phyloP scores from a whole-genome alignment of 148 eudicot genomes.

The Camellia japonica region DNA sequence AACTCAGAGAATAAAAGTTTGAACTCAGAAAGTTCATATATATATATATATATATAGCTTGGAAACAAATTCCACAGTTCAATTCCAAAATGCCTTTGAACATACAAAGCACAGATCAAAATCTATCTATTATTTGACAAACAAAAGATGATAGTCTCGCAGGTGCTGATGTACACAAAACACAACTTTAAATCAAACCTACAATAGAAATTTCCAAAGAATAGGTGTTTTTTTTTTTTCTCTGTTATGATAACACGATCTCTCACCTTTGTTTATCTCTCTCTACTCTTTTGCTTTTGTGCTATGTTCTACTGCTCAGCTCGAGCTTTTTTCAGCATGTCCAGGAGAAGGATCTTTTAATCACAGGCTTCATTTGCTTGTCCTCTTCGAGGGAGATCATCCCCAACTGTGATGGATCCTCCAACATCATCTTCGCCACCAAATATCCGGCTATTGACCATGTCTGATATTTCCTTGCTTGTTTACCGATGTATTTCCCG shows the following conservation, averaged over 20 bases:
- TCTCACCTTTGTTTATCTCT: not conserved
- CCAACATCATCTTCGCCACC: slow-evolving; percentile 94
- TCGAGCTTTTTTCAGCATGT: slow-evolving; percentile 47
- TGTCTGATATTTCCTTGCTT: slow-evolving; percentile 83
- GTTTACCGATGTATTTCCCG: slow-evolving; percentile 84
- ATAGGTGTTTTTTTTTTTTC: not conserved
- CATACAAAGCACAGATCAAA: not conserved
- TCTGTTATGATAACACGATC: not conserved
- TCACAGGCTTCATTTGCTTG: slow-evolving; percentile 63
- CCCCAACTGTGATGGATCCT: slow-evolving; percentile 93
- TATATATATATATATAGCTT: no score
- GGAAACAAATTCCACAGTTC: slow-evolving; percentile 5
- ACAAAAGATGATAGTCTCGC: slow-evolving; percentile 25
- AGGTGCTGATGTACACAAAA: slow-evolving; percentile 41
- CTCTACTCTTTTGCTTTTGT: not conserved
- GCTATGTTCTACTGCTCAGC: slow-evolving; percentile 3
- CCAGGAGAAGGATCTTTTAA: slow-evolving; percentile 92
- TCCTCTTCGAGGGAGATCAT: slow-evolving; percentile 95
- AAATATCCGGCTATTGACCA: slow-evolving; percentile 97
- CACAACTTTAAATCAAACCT: slow-evolving; percentile 14
- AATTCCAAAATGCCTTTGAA: slow-evolving; percentile 13
- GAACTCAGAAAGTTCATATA: not conserved
- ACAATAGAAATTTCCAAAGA: slow-evolving; percentile 14
- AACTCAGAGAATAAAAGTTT: not conserved
- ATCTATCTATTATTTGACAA: slow-evolving; percentile 21